Percentiles rank a stretch among this genome's conserved stretches.
These are phyloP conservation scores for Hamamelis virginiana DNA, from an alignment of 164 flowering plant genomes.

Conservation along the genomic window DNA sequence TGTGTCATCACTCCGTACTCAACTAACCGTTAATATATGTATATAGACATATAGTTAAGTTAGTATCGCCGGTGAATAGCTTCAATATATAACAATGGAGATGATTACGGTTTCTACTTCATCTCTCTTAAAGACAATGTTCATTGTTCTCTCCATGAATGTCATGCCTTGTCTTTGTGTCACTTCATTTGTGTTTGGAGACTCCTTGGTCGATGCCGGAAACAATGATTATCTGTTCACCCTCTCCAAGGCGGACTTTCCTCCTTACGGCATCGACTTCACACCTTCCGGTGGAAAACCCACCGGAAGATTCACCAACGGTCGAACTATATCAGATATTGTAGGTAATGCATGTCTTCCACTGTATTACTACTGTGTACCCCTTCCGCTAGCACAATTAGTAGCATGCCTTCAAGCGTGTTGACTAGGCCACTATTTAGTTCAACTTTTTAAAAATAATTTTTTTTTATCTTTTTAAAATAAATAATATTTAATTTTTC, in stretches of 20 bases:
- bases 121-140: background rate
- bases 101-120: background rate
- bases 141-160: constrained; percentile 11
- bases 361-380: too few relatives aligned
- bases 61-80: background rate
- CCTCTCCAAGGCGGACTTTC: constrained; percentile 55
- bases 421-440: too few relatives aligned
- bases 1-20: background rate
- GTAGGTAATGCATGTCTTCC: constrained; percentile 27
- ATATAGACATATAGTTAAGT: too few relatives aligned
- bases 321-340: constrained; percentile 57
- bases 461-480: too few relatives aligned
- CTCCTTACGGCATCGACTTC: constrained; percentile 74
- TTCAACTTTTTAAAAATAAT: too few relatives aligned
- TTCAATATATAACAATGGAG: constrained; percentile 3
- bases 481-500: too few relatives aligned
- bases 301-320: constrained; percentile 72
- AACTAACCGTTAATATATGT: background rate
- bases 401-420: too few relatives aligned
- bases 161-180: constrained; percentile 17
- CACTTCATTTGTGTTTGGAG: constrained; percentile 59
- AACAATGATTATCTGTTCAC: constrained; percentile 61
- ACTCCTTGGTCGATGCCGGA: constrained; percentile 66
- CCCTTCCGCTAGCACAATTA: too few relatives aligned
- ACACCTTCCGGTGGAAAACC: constrained; percentile 58